A percentile compares a stretch with the other conserved stretches of the same genome.
phyloP scores from a whole-genome alignment of 305 asterid genomes.

The Rubia peregrina region DNA sequence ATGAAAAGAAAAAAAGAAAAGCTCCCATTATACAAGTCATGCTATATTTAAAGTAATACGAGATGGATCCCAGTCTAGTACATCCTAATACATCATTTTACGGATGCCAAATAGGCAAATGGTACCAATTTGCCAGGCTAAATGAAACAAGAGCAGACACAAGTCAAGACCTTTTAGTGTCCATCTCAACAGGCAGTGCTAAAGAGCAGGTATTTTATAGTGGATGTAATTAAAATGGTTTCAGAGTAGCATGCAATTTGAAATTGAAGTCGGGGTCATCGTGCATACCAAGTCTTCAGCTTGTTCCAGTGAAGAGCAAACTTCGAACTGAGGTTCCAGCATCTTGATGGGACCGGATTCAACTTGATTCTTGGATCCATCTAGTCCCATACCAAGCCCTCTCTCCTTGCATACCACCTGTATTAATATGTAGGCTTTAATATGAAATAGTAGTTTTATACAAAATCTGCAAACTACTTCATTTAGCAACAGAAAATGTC shows the following conservation, averaged over 20 bases:
- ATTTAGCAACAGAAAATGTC: constrained; percentile 5
- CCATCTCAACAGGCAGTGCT: not conserved
- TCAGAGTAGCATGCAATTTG: not conserved
- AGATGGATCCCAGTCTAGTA: not conserved
- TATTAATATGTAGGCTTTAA: constrained; percentile 20
- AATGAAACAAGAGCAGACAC: not conserved
- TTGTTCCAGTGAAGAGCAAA: constrained; percentile 41
- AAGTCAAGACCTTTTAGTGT: not conserved
- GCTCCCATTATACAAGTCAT: not conserved
- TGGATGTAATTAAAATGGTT: not conserved
- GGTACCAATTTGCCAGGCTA: not conserved
- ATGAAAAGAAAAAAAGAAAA: not conserved
- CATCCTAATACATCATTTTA: not conserved
- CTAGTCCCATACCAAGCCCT: constrained; percentile 81
- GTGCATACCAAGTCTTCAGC: constrained; percentile 45
- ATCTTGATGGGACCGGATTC: constrained; percentile 34
- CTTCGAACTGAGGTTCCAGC: constrained; percentile 39
- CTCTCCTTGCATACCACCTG: constrained; percentile 96
- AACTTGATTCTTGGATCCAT: constrained; percentile 46
- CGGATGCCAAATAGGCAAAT: not conserved
- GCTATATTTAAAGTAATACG: not conserved
- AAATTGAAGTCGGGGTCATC: not conserved
- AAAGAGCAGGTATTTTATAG: not conserved
- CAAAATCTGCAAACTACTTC: not conserved
- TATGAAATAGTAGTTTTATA: constrained; percentile 16